Evolutionary conservation across 192 early-diverging fungal genomes (phyloP).

Genomic region (Entomortierella beljakovae): DNA sequence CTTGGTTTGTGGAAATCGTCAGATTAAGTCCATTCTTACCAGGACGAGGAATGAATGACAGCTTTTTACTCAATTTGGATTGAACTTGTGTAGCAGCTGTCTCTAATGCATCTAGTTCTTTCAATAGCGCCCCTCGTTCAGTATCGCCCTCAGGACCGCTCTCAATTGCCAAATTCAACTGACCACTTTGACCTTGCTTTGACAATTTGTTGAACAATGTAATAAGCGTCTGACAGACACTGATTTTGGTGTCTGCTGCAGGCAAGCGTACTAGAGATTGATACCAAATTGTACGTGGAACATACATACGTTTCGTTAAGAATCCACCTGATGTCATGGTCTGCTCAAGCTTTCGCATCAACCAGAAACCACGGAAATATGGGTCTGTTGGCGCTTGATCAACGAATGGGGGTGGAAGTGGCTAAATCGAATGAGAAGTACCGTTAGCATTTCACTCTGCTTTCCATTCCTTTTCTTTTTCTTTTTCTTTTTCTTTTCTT

Average conservation of each 20-base stretch:
- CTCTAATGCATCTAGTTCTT: constrained; percentile 32
- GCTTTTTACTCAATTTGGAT: constrained; percentile 43
- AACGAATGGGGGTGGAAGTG: constrained; percentile 28
- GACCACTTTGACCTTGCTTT: constrained; percentile 15
- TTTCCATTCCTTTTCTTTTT: too few relatives aligned
- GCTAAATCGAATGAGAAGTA: constrained; percentile 6
- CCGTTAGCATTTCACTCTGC: too few relatives aligned
- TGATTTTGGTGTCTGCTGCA: constrained; percentile 50
- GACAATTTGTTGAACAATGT: constrained; percentile 32
- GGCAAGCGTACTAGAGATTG: constrained; percentile 51
- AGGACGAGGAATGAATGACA: constrained; percentile 47
- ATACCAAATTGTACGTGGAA: constrained; percentile 53
- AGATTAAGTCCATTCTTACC: constrained; percentile 36
- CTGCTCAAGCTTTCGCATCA: constrained; percentile 55
- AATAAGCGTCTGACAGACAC: constrained; percentile 45
- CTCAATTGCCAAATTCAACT: constrained; percentile 39
- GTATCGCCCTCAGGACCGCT: constrained; percentile 29
- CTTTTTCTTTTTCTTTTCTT: not conserved
- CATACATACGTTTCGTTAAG: constrained; percentile 55
- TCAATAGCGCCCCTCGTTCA: constrained; percentile 21
- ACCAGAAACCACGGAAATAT: constrained; percentile 54
- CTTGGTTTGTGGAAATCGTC: constrained; percentile 36
- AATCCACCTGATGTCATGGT: constrained; percentile 56
- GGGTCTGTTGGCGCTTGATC: constrained; percentile 49
- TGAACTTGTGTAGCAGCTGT: constrained; percentile 26